These are phyloP conservation scores for Entomortierella lignicola DNA, from an alignment of 192 early-diverging fungal genomes.

Conservation along the genomic window DNA sequence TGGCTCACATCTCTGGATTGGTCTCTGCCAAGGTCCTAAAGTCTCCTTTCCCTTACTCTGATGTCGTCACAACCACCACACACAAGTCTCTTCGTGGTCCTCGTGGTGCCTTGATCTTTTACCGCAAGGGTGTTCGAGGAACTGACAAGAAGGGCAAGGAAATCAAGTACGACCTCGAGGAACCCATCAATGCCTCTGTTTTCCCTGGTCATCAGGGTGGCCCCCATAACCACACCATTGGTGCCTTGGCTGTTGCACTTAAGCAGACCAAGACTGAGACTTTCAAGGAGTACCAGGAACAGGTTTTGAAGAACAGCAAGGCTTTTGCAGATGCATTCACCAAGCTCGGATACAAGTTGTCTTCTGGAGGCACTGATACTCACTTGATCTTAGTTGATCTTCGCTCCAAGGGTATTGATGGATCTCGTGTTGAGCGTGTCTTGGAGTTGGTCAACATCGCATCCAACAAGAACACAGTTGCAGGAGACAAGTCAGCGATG, in stretches of 20 bases:
- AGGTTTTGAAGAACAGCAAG: conserved; percentile 92
- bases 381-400: conserved; percentile 95
- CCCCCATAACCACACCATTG: conserved; percentile 99
- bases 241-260: conserved; percentile 93
- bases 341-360: conserved; percentile 81
- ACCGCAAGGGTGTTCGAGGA: conserved; percentile 89
- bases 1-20: conserved; percentile 94
- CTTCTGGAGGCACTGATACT: conserved; percentile 94
- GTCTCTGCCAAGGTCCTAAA: conserved; percentile 90
- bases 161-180: conserved; percentile 92
- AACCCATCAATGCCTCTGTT: conserved; percentile 94
- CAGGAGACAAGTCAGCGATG: conserved; percentile 94
- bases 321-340: conserved; percentile 85
- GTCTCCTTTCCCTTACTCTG: conserved; percentile 91
- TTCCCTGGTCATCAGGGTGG: conserved; percentile 99
- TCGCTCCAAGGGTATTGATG: conserved; percentile 86
- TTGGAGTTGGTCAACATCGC: conserved; percentile 98
- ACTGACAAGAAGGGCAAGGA: conserved; percentile 93
- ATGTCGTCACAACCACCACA: conserved; percentile 99
- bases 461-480: conserved; percentile 99
- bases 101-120: conserved; percentile 98
- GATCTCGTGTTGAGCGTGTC: conserved; percentile 95
- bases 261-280: conserved; percentile 88
- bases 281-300: conserved; percentile 92
- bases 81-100: conserved; percentile 99